A percentile compares a stretch with the other conserved stretches of the same genome.
These are phyloP conservation scores for Hyphopichia burtonii DNA, from an alignment of 1,139 yeast species.

Conservation along the genomic window DNA sequence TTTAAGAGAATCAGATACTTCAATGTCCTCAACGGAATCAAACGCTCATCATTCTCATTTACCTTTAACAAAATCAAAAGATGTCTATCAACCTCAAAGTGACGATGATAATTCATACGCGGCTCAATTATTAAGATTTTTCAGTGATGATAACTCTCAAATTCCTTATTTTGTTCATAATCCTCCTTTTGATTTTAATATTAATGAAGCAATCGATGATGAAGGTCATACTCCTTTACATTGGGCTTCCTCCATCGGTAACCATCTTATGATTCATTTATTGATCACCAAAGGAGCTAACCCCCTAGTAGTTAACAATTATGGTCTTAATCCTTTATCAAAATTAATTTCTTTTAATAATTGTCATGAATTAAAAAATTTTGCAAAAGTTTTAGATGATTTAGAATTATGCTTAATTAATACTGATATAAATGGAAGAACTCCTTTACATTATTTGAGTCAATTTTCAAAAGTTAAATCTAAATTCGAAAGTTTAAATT, in stretches of 20 bases:
- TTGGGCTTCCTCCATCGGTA: constrained; percentile 96
- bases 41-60: constrained; percentile 13
- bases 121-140: constrained; percentile 55
- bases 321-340: constrained; percentile 83
- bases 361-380: constrained; percentile 76
- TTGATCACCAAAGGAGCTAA: constrained; percentile 74
- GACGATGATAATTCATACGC: constrained; percentile 46
- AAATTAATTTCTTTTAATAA: constrained; percentile 84
- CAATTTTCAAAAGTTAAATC: constrained; percentile 56
- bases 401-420: constrained; percentile 69
- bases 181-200: constrained; percentile 79
- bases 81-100: constrained; percentile 7
- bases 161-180: constrained; percentile 71
- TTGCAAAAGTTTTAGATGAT: constrained; percentile 66
- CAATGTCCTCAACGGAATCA: constrained; percentile 35
- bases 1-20: constrained; percentile 43
- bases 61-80: constrained; percentile 6
- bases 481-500: constrained; percentile 43
- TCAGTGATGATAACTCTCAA: constrained; percentile 70
- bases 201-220: constrained; percentile 86
- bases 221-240: constrained; percentile 96
- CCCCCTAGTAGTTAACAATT: constrained; percentile 66
- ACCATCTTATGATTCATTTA: constrained; percentile 66
- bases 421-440: constrained; percentile 70
- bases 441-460: constrained; percentile 71